phyloP scores from a whole-genome alignment of 768 basidiomycete genomes.

The Lactarius tabidus region DNA sequence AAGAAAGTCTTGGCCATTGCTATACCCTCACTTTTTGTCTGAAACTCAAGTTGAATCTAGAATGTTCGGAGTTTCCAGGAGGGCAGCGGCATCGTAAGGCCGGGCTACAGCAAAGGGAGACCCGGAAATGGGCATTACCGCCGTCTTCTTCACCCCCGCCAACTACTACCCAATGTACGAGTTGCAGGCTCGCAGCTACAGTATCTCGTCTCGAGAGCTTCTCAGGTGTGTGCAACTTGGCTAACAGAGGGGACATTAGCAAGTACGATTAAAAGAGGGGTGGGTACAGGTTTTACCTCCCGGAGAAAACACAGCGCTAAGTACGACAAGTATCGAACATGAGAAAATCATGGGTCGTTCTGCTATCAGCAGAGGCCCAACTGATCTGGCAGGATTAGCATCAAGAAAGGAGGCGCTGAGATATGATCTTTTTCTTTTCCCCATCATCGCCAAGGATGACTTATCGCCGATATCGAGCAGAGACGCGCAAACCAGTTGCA shows the following conservation, averaged over 20 bases:
- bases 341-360: constrained; percentile 5
- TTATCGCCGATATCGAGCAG: too few relatives aligned
- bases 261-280: neutral
- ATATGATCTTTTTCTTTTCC: constrained; percentile 7
- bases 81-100: constrained; percentile 1
- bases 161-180: neutral
- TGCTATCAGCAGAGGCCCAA: neutral
- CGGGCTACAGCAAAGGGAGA: too few relatives aligned
- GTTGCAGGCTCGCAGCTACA: too few relatives aligned
- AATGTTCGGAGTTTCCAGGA: constrained; percentile 14
- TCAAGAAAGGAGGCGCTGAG: neutral
- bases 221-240: neutral
- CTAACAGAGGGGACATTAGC: neutral
- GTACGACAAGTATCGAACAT: neutral
- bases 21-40: too few relatives aligned
- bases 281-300: neutral
- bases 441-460: constrained; percentile 1
- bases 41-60: too few relatives aligned
- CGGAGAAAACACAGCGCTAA: neutral
- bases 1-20: too few relatives aligned
- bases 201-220: neutral
- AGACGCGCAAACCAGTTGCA: neutral
- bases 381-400: neutral
- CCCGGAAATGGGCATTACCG: neutral
- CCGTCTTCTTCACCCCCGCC: neutral